Evolutionary conservation across 208 protist species (phyloP).

Genomic region (Wallacemonas sp.): DNA sequence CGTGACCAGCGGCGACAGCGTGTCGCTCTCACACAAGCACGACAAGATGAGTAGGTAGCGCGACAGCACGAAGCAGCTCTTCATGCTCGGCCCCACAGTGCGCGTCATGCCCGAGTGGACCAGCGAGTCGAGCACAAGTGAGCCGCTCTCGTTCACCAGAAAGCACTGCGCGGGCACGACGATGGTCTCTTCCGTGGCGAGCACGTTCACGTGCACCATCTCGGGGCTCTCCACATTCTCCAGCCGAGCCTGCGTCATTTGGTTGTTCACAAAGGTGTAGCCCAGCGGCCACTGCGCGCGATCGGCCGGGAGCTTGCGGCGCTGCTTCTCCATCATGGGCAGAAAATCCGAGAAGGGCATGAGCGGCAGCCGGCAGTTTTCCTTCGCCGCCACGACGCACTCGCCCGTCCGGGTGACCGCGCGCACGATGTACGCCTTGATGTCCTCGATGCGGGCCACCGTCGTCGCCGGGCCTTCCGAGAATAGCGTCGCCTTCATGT

Average conservation of each 20-base stretch:
- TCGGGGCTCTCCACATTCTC: slow-evolving; percentile 29
- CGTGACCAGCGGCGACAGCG: slow-evolving; percentile 62
- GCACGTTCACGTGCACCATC: slow-evolving; percentile 36
- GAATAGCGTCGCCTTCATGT: slow-evolving; percentile 58
- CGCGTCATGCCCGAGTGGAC: slow-evolving; percentile 34
- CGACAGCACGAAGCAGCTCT: slow-evolving; percentile 86
- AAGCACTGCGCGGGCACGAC: slow-evolving; percentile 48
- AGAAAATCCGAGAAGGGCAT: slow-evolving; percentile 25
- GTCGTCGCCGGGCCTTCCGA: slow-evolving; percentile 53
- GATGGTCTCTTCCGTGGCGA: slow-evolving; percentile 32
- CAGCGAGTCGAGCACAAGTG: slow-evolving; percentile 61
- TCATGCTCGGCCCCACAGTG: slow-evolving; percentile 50
- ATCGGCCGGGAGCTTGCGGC: neutral
- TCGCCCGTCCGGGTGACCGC: slow-evolving; percentile 30
- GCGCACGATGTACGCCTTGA: slow-evolving; percentile 49
- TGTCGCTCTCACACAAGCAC: slow-evolving; percentile 80
- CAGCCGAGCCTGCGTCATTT: slow-evolving; percentile 62
- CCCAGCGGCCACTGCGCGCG: slow-evolving; percentile 34
- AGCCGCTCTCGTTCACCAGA: slow-evolving; percentile 45
- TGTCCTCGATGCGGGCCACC: slow-evolving; percentile 44
- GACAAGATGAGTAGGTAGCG: slow-evolving; percentile 83
- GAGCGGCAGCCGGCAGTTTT: slow-evolving; percentile 83
- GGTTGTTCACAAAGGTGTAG: slow-evolving; percentile 70
- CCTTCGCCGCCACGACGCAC: slow-evolving; percentile 51
- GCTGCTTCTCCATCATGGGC: slow-evolving; percentile 9